Percentiles rank a stretch among this genome's conserved stretches.
phyloP scores from a whole-genome alignment of 495 filamentous ascomycete species.

The Saxophila tyrrhenica region DNA sequence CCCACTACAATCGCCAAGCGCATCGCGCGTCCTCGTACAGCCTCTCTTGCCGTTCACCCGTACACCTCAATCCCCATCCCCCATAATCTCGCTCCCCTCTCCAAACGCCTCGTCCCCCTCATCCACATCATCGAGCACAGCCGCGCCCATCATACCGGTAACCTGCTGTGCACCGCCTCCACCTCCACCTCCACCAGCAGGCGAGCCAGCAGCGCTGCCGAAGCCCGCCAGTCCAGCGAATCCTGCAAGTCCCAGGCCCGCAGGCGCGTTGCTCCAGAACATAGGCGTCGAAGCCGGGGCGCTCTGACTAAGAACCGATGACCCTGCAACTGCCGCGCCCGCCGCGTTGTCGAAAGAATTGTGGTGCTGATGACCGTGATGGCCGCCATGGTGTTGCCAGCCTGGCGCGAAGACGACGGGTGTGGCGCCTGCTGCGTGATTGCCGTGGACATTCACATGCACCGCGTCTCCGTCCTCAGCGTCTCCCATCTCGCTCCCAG shows the following conservation, averaged over 20 bases:
- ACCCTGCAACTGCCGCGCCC: background rate
- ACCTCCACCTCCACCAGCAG: background rate
- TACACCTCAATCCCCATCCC: background rate
- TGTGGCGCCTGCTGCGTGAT: conserved; percentile 10
- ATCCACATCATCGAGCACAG: conserved; percentile 26
- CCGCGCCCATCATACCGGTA: conserved; percentile 28
- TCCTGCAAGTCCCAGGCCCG: background rate
- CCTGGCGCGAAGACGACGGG: conserved; percentile 6
- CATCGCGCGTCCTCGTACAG: background rate
- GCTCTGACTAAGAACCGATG: conserved; percentile 7
- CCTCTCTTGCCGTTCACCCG: background rate
- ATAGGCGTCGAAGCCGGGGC: conserved; percentile 10
- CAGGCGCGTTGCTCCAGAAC: background rate
- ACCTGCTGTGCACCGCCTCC: conserved; percentile 23
- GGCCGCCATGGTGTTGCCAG: background rate
- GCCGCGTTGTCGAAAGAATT: background rate
- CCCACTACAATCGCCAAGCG: background rate
- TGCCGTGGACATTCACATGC: conserved; percentile 9
- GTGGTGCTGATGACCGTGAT: conserved; percentile 1
- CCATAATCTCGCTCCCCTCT: conserved; percentile 32
- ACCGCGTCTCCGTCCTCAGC: conserved; percentile 12
- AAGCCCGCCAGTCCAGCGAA: too few species aligned
- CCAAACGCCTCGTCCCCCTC: conserved; percentile 29
- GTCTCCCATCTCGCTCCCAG: conserved; percentile 13
- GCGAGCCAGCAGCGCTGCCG: background rate